Percentiles rank a stretch among this genome's conserved stretches.
These are phyloP conservation scores for Ceratobasidium sp. DNA, from an alignment of 1,284 basidiomycete species.

Conservation along the genomic window DNA sequence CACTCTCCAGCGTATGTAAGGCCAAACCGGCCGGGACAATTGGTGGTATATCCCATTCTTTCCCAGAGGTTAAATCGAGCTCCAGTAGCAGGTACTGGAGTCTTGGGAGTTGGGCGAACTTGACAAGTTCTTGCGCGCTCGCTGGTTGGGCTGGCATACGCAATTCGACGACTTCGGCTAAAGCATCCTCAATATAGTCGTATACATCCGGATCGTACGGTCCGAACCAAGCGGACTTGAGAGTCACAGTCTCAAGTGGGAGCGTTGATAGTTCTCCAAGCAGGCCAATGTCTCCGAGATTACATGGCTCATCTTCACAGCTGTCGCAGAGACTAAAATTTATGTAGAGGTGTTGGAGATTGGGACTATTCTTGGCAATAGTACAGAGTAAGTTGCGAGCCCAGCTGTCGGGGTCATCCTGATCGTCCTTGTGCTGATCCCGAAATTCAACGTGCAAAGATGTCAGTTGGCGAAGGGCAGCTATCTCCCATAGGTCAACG, in stretches of 20 bases:
- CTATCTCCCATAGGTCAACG: background rate
- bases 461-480: background rate
- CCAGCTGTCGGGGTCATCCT: background rate
- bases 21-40: background rate
- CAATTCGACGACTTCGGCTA: background rate
- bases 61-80: background rate
- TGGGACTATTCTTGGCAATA: background rate
- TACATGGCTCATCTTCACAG: background rate
- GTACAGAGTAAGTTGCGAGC: background rate
- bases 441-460: background rate
- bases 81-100: background rate
- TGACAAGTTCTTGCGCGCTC: background rate
- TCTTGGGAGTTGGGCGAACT: background rate
- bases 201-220: background rate
- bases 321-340: background rate
- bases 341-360: background rate
- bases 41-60: background rate
- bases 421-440: background rate
- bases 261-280: background rate
- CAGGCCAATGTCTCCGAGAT: background rate
- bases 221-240: constrained; percentile 1
- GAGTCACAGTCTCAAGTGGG: background rate
- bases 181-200: background rate
- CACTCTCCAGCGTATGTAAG: background rate
- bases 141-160: background rate